Conservation (phyloP, 306 rosid genomes). For the Ceratonia siliqua region DNA sequence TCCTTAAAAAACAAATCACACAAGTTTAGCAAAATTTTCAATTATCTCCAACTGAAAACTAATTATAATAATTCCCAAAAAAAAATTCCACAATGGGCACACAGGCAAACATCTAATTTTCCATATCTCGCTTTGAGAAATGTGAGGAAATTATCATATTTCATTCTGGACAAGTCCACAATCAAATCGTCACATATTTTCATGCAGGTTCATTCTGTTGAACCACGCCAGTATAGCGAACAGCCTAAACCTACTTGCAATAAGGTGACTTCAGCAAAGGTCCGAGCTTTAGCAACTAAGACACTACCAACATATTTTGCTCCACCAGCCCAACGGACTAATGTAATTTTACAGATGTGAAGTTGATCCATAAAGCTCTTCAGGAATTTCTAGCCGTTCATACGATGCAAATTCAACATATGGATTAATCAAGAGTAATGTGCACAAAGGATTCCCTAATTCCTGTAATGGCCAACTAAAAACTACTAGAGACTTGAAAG, state of each 20-base stretch:
- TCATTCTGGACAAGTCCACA: not conserved
- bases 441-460: not conserved
- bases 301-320: not conserved
- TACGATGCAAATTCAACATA: not conserved
- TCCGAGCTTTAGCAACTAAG: not conserved
- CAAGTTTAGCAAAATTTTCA: not conserved
- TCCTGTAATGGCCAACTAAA: not conserved
- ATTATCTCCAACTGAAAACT: not conserved
- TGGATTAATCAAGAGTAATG: not conserved
- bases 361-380: not conserved
- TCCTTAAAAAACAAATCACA: not conserved
- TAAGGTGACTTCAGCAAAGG: not conserved
- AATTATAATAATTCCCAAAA: not conserved
- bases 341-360: not conserved
- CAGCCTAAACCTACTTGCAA: not conserved
- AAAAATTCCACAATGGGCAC: slow-evolving; percentile 3
- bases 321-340: not conserved
- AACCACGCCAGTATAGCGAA: not conserved
- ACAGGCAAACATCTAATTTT: slow-evolving; percentile 14
- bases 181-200: not conserved
- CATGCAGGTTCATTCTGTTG: not conserved
- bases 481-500: not conserved
- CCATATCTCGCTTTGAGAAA: not conserved
- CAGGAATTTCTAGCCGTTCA: not conserved
- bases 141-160: not conserved